Evolutionary conservation across 2,329 filamentous ascomycete species (phyloP), one percentile per base, ranked within the genome.

Genomic region (Pseudogymnoascus sp.): DNA sequence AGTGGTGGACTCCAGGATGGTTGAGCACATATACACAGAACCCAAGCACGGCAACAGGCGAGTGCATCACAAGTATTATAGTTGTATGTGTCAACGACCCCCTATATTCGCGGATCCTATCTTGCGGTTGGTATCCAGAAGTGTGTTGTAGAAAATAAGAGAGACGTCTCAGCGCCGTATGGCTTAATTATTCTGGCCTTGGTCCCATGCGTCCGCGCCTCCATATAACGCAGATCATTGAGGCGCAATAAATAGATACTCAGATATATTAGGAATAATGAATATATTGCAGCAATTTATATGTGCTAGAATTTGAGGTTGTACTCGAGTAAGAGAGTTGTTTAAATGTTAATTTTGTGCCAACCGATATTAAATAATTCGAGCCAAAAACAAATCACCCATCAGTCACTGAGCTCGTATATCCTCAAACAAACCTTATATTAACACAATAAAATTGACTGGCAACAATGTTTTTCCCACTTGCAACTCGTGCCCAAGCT

Each of bases 391-490:
- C 2, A 54, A 54, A 54, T 20, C 12, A 16, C 47, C 8, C 1
- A 32, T n/a, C 4, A n/a, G 47, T 54, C 9, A 1, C 8, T 28
- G 25, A 54, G 25, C 25, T 54, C 25, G 25, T 50, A 54, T 32
- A 50, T 54, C 5, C n/a, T n/a, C 9, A 8, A 32, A 54, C 43
- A 30, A 18, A 16, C 43, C 25, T 54, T 18, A 14, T 4, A 54
- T 54, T 32, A 32, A 32, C 32, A 3, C 25, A 32, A 32, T 18
- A 20, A 54, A 32, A 32, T 18, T 20, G 28, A 54, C 28, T 32
- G 28, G 9, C 47, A 18, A 54, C n/a, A 54, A 54, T 54, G n/a
- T 32, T 54, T 32, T 58, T 58, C 57, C 22, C 57, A 16, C 32
- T 58, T 30, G 57, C 32, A 37, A 38, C 32, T 12, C 57, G 32